Conservation (phyloP, 2,329 filamentous ascomycete species). For the Fusarium sp. region DNA sequence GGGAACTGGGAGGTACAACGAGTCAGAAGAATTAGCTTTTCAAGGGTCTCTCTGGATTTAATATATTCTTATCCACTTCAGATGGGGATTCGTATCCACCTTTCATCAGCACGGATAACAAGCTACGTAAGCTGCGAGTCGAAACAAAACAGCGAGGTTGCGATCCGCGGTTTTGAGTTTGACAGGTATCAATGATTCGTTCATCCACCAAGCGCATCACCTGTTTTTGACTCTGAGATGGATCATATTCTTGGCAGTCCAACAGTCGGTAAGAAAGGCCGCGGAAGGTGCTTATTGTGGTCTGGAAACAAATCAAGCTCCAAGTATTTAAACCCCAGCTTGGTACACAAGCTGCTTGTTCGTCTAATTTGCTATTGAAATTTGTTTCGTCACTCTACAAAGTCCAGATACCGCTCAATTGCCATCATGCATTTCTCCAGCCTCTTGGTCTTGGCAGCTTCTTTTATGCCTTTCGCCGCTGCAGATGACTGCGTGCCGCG, state of each 20-base stretch:
- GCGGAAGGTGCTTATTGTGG: too few species aligned
- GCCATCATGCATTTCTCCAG: neutral
- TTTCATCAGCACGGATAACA: neutral
- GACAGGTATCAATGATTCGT: accelerated
- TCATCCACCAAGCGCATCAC: neutral
- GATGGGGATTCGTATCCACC: neutral
- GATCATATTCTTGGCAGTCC: neutral
- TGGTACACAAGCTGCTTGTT: too few species aligned
- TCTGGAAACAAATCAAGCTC: too few species aligned
- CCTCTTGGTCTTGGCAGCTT: neutral
- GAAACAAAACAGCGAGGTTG: neutral
- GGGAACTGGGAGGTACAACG: too few species aligned
- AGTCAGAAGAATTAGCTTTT: neutral
- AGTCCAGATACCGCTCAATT: accelerated
- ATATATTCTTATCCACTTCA: neutral
- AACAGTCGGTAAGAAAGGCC: accelerated
- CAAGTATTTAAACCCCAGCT: neutral
- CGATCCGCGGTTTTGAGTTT: neutral
- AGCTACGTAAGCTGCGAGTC: neutral
- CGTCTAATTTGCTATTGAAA: too few species aligned
- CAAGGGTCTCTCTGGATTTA: neutral
- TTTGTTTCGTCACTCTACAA: neutral
- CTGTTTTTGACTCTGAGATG: neutral
- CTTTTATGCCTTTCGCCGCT: neutral
- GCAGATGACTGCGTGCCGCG: neutral